These are phyloP conservation scores for Rhodotorula diobovata DNA, from an alignment of 768 basidiomycete genomes.

Conservation along the genomic window DNA sequence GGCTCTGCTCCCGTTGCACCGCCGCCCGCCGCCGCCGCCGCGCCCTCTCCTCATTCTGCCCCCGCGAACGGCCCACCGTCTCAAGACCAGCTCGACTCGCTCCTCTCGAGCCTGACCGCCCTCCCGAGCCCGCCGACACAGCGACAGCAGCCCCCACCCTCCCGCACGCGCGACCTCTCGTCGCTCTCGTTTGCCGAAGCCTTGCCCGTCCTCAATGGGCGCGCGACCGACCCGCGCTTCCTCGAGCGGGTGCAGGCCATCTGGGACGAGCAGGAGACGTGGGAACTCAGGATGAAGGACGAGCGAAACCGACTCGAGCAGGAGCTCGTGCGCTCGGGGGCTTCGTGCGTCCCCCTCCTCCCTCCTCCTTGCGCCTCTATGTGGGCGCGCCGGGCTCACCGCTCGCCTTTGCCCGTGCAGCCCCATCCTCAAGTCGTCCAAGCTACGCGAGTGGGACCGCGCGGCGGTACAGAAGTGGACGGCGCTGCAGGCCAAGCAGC, in stretches of 20 bases:
- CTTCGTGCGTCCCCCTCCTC: neutral
- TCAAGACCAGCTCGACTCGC: conserved; percentile 28
- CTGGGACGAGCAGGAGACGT: conserved; percentile 29
- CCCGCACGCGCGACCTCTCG: conserved; percentile 11
- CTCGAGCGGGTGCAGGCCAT: conserved; percentile 14
- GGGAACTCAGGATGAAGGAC: conserved; percentile 33
- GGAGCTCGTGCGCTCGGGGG: neutral
- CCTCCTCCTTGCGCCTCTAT: too few species aligned
- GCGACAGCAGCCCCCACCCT: neutral
- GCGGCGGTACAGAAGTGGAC: conserved; percentile 7
- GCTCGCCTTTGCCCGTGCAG: neutral
- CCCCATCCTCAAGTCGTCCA: neutral
- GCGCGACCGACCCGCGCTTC: neutral
- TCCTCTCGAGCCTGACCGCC: conserved; percentile 21
- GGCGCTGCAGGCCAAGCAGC: conserved; percentile 18
- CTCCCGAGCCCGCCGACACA: neutral
- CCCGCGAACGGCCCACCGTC: neutral
- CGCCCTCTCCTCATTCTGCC: neutral
- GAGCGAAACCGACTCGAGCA: conserved; percentile 27
- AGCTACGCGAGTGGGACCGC: conserved; percentile 27
- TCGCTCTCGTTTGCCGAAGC: conserved; percentile 26
- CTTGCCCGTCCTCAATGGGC: conserved; percentile 25
- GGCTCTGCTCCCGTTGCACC: neutral
- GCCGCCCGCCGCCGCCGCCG: neutral
- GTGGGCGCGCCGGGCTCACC: neutral